phyloP scores from a whole-genome alignment of 495 filamentous ascomycete genomes.

The Penicillium arizonense region DNA sequence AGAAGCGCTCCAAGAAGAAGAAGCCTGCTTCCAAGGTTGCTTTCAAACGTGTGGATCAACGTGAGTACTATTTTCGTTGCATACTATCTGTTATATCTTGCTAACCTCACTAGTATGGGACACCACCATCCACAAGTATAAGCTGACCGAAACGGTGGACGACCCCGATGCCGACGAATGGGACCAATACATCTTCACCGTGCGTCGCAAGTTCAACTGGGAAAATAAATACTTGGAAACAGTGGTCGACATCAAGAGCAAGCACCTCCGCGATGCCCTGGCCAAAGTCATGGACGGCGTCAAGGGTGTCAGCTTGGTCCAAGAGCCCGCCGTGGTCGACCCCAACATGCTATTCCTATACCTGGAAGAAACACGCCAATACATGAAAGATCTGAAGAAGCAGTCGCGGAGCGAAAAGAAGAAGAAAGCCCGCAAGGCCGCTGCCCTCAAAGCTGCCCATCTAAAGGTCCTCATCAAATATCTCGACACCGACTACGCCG shows the following conservation, averaged over 20 bases:
- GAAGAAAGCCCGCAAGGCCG: constrained; percentile 61
- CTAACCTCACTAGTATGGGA: constrained; percentile 58
- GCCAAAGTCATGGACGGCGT: constrained; percentile 76
- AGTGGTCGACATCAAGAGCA: constrained; percentile 84
- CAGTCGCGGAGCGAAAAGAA: constrained; percentile 61
- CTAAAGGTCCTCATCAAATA: constrained; percentile 79
- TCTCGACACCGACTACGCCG: constrained; percentile 76
- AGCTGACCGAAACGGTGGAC: constrained; percentile 76
- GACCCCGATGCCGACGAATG: constrained; percentile 71
- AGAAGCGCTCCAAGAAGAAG: constrained; percentile 33
- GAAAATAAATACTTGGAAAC: constrained; percentile 82
- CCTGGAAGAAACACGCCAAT: constrained; percentile 69
- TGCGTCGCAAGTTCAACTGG: constrained; percentile 82
- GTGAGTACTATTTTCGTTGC: constrained; percentile 28
- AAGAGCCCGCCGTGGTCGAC: constrained; percentile 75
- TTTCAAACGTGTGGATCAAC: constrained; percentile 84
- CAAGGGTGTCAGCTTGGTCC: constrained; percentile 76
- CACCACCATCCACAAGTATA: constrained; percentile 76
- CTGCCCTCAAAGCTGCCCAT: constrained; percentile 55
- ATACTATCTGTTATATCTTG: not conserved
- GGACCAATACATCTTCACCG: constrained; percentile 83
- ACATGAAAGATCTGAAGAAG: constrained; percentile 65
- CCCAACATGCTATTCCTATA: constrained; percentile 90
- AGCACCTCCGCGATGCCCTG: constrained; percentile 69
- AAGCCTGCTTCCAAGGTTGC: constrained; percentile 66